Evolutionary conservation across 192 early-diverging fungal genomes (phyloP), one percentile per base, ranked within the genome.

Genomic region (Pilobolus umbonatus): DNA sequence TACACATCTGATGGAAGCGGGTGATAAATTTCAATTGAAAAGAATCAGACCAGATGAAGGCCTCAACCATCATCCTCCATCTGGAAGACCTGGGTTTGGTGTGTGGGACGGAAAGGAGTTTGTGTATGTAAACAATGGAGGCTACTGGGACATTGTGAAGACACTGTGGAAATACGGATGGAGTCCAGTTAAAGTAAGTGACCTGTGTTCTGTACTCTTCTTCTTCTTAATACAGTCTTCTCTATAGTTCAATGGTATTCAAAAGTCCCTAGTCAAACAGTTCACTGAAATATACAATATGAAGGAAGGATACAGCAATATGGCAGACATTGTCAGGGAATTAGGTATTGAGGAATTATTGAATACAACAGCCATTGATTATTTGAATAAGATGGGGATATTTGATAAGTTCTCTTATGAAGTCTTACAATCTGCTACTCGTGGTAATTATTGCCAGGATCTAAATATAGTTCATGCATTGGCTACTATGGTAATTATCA

Each of bases 381-480:
- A 75, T 42, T 75, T 74, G 52, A 62, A 65, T 5, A 39, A 69
- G 12, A 49, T 68, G 17, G 65, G 69, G 0, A 61, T 84, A 7
- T 47, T 61, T 39, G 45, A 56, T 4, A 38, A 25, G 1, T 87
- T 81, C 43, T 35, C 68, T 11, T 17, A 64, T 11, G 78, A 87
- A 53, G 65, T 85, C 21, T 62, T 87, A 0, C 80, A 87, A 44
- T 70, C 75, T 19, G 73, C 77, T 2, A 78, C 79, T 1, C 71
- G 85, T 5, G 85, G 82, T 31, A 87, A 87, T 62, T 87, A 87
- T 56, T 83, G 69, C 4, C 79, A 81, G 17, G 72, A 80, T 62
- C 32, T 85, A n/a, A 58, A 77, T 24, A 52, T 63, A n/a, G 68
- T 84, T 5, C 82, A 87, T 61, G 76, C 81, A 3, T 29, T 87